These are phyloP conservation scores for Boletellus sp. DNA, from an alignment of 768 basidiomycete species.

Conservation along the genomic window DNA sequence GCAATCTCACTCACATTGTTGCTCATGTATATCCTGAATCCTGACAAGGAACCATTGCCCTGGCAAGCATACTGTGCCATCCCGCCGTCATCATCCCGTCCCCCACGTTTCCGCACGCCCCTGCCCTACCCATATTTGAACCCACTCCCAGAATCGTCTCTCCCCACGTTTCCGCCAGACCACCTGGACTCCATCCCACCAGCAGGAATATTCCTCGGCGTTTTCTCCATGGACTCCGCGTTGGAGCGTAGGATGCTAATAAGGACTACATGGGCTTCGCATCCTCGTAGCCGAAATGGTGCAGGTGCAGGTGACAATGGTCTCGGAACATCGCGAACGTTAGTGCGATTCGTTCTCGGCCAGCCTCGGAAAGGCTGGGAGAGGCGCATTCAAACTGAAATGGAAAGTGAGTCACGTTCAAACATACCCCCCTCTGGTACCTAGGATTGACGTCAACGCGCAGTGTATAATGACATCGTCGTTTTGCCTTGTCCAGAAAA, in stretches of 20 bases:
- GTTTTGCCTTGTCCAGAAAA: conserved; percentile 84
- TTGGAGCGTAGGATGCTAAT: conserved; percentile 85
- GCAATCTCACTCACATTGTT: conserved; percentile 81
- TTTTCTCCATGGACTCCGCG: conserved; percentile 84
- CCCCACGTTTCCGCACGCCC: conserved; percentile 41
- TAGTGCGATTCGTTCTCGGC: conserved; percentile 88
- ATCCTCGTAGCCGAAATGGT: conserved; percentile 72
- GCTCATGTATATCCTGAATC: conserved; percentile 90
- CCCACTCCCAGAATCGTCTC: conserved; percentile 24
- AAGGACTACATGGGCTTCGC: conserved; percentile 85
- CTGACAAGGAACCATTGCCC: conserved; percentile 91
- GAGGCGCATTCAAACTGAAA: conserved; percentile 76
- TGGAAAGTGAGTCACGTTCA: conserved; percentile 66
- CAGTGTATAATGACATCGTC: conserved; percentile 84
- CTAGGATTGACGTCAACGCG: background rate
- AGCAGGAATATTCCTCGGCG: conserved; percentile 82
- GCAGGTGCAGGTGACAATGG: conserved; percentile 68
- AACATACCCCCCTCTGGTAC: background rate
- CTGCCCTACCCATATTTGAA: conserved; percentile 38
- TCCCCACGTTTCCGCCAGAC: conserved; percentile 63
- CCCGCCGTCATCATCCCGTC: conserved; percentile 45
- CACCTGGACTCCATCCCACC: conserved; percentile 74
- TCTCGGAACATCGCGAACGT: conserved; percentile 72
- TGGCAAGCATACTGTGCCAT: conserved; percentile 92
- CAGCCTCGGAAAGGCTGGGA: conserved; percentile 79